Evolutionary conservation across 2,329 filamentous ascomycete species (phyloP).

Genomic region (Nemania diffusa): DNA sequence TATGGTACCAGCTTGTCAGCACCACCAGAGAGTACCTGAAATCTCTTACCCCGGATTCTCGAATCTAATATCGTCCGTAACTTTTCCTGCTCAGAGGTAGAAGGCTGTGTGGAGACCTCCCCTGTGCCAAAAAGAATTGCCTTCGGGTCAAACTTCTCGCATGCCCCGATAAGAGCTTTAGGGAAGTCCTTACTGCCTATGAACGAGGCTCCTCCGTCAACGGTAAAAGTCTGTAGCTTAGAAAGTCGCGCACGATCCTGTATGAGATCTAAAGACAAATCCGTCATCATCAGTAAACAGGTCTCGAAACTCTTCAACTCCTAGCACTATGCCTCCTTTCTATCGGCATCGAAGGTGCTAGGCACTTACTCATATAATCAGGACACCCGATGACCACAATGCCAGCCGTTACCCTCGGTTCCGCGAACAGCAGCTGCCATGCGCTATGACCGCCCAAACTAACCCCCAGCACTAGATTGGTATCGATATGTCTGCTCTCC

Average conservation of each 20-base stretch:
- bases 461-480: conserved; percentile 82
- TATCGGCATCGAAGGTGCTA: background rate
- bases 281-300: conserved; percentile 12
- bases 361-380: conserved; percentile 75
- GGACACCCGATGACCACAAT: conserved; percentile 89
- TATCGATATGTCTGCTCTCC: conserved; percentile 56
- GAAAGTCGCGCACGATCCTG: conserved; percentile 78
- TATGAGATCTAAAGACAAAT: conserved; percentile 67
- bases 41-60: conserved; percentile 68
- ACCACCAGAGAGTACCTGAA: conserved; percentile 73
- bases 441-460: conserved; percentile 88
- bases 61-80: conserved; percentile 59
- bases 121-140: conserved; percentile 72
- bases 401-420: conserved; percentile 80
- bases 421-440: conserved; percentile 84
- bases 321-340: background rate
- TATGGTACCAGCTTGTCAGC: conserved; percentile 80
- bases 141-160: conserved; percentile 77
- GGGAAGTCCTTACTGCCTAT: conserved; percentile 84
- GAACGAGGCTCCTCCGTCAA: conserved; percentile 69
- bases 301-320: background rate
- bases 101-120: conserved; percentile 48
- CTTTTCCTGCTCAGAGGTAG: conserved; percentile 55
- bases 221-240: conserved; percentile 70
- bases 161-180: conserved; percentile 68